phyloP scores from a whole-genome alignment of 2,329 filamentous ascomycete genomes.

The Aspergillus sp. region DNA sequence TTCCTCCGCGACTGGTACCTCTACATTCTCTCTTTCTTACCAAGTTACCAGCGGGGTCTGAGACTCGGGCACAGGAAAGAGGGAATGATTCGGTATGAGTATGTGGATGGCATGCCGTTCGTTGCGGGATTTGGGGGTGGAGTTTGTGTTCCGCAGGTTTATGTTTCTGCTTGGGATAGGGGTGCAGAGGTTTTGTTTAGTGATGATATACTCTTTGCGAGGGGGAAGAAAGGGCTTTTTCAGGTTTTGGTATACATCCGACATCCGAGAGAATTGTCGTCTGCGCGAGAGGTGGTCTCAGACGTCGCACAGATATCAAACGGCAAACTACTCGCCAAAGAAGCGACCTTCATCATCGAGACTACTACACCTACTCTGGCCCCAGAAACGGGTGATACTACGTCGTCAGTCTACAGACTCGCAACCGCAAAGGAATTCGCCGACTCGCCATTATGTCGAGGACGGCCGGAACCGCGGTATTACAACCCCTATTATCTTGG shows the following conservation, averaged over 20 bases:
- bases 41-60: slow-evolving; percentile 22
- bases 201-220: slow-evolving; percentile 27
- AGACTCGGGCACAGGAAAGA: slow-evolving; percentile 17
- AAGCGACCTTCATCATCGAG: slow-evolving; percentile 9
- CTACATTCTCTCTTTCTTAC: slow-evolving; percentile 27
- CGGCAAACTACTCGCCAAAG: slow-evolving; percentile 1
- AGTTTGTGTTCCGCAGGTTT: slow-evolving; percentile 29
- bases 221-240: slow-evolving; percentile 22
- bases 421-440: slow-evolving; percentile 25
- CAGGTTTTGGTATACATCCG: slow-evolving; percentile 25
- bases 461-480: slow-evolving; percentile 21
- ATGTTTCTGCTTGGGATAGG: slow-evolving; percentile 14
- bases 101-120: slow-evolving; percentile 26
- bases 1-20: slow-evolving; percentile 27
- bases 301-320: slow-evolving; percentile 3
- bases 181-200: slow-evolving; percentile 18
- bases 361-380: not conserved
- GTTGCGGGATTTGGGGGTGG: slow-evolving; percentile 24
- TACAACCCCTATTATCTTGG: slow-evolving; percentile 23
- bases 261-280: not conserved
- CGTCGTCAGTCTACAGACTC: slow-evolving; percentile 13
- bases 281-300: slow-evolving; percentile 1
- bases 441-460: slow-evolving; percentile 18
- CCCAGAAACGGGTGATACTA: not conserved
- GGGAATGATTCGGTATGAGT: slow-evolving; percentile 25